These are phyloP conservation scores for Mycothermus thermophilus DNA, from an alignment of 495 filamentous ascomycete genomes.

Conservation along the genomic window DNA sequence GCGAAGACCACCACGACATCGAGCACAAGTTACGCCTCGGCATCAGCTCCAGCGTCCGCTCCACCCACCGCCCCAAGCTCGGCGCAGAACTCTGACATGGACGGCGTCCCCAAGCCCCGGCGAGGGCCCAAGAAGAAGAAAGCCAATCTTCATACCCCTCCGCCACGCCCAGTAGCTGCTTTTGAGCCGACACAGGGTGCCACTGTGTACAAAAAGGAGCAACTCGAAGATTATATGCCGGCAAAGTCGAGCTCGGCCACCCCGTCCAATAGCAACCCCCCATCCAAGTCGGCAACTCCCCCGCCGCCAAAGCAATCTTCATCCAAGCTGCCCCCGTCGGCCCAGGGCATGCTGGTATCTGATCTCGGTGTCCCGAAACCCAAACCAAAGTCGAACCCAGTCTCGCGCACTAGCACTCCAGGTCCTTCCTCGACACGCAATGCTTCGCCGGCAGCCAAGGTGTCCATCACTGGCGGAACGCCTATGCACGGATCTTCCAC, in stretches of 20 bases:
- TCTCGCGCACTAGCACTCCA: slow-evolving; percentile 40
- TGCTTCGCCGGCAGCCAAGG: slow-evolving; percentile 30
- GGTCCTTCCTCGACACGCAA: slow-evolving; percentile 23
- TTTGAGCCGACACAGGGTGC: slow-evolving; percentile 22
- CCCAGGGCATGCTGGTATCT: slow-evolving; percentile 62
- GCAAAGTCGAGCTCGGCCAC: slow-evolving; percentile 21
- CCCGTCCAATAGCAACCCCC: slow-evolving; percentile 17
- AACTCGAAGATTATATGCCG: slow-evolving; percentile 27
- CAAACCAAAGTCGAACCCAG: slow-evolving; percentile 44
- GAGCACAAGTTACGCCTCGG: too few relatives aligned
- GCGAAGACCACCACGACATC: too few relatives aligned
- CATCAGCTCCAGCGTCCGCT: neutral
- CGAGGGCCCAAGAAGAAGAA: slow-evolving; percentile 44
- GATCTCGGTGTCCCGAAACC: slow-evolving; percentile 50
- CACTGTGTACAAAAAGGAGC: slow-evolving; percentile 30
- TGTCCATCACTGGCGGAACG: slow-evolving; percentile 55
- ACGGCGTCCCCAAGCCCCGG: slow-evolving; percentile 19
- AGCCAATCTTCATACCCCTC: slow-evolving; percentile 43
- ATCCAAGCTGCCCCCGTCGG: slow-evolving; percentile 50
- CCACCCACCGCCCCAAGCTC: slow-evolving; percentile 11
- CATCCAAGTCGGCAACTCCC: slow-evolving; percentile 21
- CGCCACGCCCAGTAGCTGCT: slow-evolving; percentile 50
- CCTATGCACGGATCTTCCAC: slow-evolving; percentile 66
- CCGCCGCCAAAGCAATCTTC: slow-evolving; percentile 10
- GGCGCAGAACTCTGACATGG: slow-evolving; percentile 13